Evolutionary conservation across 2,329 filamentous ascomycete species (phyloP).

Genomic region (Lachnum nothofagi): DNA sequence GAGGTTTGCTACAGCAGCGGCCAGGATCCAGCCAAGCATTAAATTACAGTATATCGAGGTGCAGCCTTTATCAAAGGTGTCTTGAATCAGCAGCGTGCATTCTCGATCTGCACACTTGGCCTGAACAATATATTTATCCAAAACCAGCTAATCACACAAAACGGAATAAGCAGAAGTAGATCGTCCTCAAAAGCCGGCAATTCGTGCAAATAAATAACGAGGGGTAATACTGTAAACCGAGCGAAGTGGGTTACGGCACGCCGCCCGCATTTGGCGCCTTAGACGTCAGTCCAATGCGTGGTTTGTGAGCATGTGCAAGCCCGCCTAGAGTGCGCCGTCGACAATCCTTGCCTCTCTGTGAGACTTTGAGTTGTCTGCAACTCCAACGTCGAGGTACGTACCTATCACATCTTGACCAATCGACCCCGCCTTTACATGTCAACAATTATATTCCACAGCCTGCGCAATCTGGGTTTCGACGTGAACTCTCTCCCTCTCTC

Average conservation of each 20-base stretch:
- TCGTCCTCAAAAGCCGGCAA: too few species aligned
- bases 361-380: background rate
- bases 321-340: background rate
- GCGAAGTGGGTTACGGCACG: background rate
- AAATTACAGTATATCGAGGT: too few species aligned
- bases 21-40: too few species aligned
- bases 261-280: too few species aligned
- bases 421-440: background rate
- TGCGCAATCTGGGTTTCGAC: background rate
- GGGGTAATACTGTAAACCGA: background rate
- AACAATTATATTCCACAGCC: slow-evolving; percentile 5
- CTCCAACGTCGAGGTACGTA: background rate
- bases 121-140: too few species aligned
- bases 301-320: background rate
- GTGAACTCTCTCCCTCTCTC: background rate
- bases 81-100: too few species aligned
- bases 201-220: background rate
- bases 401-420: background rate
- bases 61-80: too few species aligned
- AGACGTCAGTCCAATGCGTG: too few species aligned
- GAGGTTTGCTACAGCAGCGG: too few species aligned
- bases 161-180: too few species aligned
- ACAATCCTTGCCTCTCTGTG: background rate
- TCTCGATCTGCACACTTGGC: too few species aligned
- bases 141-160: too few species aligned